Conservation (phyloP, 805 yeast species). For the Starmerella gropengiesseri region DNA sequence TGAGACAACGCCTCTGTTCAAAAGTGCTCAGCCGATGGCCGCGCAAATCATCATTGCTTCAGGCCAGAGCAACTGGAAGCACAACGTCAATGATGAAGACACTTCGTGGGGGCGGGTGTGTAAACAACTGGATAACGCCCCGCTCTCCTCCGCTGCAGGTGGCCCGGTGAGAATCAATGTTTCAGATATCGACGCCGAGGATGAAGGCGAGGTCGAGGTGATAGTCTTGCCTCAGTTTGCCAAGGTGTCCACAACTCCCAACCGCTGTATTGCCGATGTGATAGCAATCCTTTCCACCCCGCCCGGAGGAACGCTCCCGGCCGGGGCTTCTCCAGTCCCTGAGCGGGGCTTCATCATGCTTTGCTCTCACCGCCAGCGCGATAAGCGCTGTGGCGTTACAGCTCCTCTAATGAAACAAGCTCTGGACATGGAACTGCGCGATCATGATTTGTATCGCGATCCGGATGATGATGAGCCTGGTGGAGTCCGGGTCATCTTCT, state of each 20-base stretch:
- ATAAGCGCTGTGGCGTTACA: slow-evolving; percentile 84
- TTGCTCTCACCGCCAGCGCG: slow-evolving; percentile 86
- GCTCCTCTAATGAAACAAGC: slow-evolving; percentile 83
- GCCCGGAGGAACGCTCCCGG: slow-evolving; percentile 13
- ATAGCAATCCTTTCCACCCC: slow-evolving; percentile 11
- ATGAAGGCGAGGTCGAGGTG: slow-evolving; percentile 15
- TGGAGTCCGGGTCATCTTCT: slow-evolving; percentile 60
- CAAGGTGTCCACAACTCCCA: slow-evolving; percentile 29
- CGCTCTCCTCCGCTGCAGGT: slow-evolving; percentile 18
- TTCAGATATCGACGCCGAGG: slow-evolving; percentile 23
- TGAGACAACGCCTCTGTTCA: slow-evolving; percentile 43
- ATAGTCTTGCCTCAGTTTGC: slow-evolving; percentile 24
- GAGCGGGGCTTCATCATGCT: slow-evolving; percentile 41
- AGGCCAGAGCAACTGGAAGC: slow-evolving; percentile 75
- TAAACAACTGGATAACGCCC: slow-evolving; percentile 29
- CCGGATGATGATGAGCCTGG: slow-evolving; percentile 59
- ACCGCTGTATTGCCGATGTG: slow-evolving; percentile 23
- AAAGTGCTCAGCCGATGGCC: slow-evolving; percentile 57
- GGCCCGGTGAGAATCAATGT: slow-evolving; percentile 24
- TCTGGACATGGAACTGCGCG: slow-evolving; percentile 61
- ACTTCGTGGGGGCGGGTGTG: slow-evolving; percentile 27
- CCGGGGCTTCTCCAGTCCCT: slow-evolving; percentile 17
- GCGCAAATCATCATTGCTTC: slow-evolving; percentile 74
- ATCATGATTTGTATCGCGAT: slow-evolving; percentile 64
- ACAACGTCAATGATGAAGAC: slow-evolving; percentile 44